Base-by-base conservation (phyloP, 495 filamentous ascomycete genomes). In the Podospora pseudoanserina region DNA sequence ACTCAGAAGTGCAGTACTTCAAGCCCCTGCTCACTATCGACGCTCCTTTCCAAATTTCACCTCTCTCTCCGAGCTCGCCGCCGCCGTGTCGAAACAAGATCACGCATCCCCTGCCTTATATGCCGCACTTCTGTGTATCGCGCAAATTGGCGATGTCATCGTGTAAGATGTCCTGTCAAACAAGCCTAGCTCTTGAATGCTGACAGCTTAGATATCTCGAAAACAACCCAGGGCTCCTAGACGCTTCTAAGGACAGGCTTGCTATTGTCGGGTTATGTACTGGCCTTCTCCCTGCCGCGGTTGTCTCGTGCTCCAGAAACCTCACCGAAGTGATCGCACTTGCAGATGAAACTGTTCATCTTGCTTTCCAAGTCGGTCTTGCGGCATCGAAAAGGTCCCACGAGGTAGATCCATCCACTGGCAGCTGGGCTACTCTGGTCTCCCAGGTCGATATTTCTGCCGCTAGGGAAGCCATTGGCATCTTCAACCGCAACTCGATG, bases 361-460 rank as follows among this genome's bases (percentile, higher is more conserved):
- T 91, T 60, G 84, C 90, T 30, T 88, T 92, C 67, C 79, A 88
- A 58, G 75, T 85, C 11, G 90, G 90, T 18, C 73, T 85, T 2
- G 83, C 79, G 44, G 85, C 85, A 59, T 75, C 74, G 5, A 63
- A 59, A 3, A 72, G 79, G 16, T 81, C 78, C 6, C 71, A 74
- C 34, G 76, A 71, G 57, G 72, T 85, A 64, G 71, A 83, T 75
- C 69, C 78, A 72, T 66, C 75, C 70, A 63, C 77, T 64, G 76
- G 81, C 71, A 71, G 78, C 66, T 80, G 75, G 27, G 72, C 79
- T 9, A 78, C 73, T 63, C 83, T 82, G 78, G 80, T 82, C 0
- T 79, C 77, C 34, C 75, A 78, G 62, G 68, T 81, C 19, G 70
- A 77, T 16, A 74, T 76, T 56, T 73, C 71, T 4, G 73, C 67